Conservation (phyloP, 768 basidiomycete genomes). For the Hemileccinum rubropunctum region DNA sequence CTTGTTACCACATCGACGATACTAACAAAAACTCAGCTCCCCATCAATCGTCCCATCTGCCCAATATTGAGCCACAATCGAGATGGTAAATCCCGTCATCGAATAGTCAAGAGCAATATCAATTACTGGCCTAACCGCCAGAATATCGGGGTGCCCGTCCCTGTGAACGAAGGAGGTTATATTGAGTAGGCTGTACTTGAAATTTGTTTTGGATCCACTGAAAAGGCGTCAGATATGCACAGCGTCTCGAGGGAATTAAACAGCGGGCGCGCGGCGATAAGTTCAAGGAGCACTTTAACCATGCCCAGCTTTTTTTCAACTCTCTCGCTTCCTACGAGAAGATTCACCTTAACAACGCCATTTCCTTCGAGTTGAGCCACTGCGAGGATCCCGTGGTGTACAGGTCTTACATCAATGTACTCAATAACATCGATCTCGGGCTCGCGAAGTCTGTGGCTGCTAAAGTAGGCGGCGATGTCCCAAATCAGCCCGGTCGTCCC, state of each 20-base stretch:
- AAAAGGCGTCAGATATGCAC: slow-evolving; percentile 39
- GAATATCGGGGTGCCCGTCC: slow-evolving; percentile 45
- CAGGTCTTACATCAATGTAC: slow-evolving; percentile 59
- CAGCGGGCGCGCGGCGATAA: slow-evolving; percentile 64
- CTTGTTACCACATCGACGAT: neutral
- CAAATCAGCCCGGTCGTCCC: slow-evolving; percentile 44
- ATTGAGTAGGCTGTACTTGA: slow-evolving; percentile 40
- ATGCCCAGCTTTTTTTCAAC: slow-evolving; percentile 82
- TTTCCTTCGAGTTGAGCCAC: slow-evolving; percentile 83
- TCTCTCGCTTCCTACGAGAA: slow-evolving; percentile 70
- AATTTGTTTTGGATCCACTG: neutral
- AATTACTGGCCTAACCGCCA: slow-evolving; percentile 88
- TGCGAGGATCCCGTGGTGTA: slow-evolving; percentile 76
- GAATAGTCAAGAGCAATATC: slow-evolving; percentile 53
- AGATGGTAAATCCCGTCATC: slow-evolving; percentile 56
- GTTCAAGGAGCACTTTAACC: slow-evolving; percentile 74
- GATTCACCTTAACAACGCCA: slow-evolving; percentile 63
- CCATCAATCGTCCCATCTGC: slow-evolving; percentile 80
- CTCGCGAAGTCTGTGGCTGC: slow-evolving; percentile 68
- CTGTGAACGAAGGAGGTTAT: slow-evolving; percentile 54
- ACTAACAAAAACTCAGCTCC: slow-evolving; percentile 44
- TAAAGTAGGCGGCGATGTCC: slow-evolving; percentile 60
- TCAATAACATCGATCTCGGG: slow-evolving; percentile 72
- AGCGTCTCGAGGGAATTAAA: slow-evolving; percentile 53
- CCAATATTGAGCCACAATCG: slow-evolving; percentile 71